Evolutionary conservation across 805 yeast species (phyloP), one percentile per base, ranked within the genome.

Genomic region (Candida pini): DNA sequence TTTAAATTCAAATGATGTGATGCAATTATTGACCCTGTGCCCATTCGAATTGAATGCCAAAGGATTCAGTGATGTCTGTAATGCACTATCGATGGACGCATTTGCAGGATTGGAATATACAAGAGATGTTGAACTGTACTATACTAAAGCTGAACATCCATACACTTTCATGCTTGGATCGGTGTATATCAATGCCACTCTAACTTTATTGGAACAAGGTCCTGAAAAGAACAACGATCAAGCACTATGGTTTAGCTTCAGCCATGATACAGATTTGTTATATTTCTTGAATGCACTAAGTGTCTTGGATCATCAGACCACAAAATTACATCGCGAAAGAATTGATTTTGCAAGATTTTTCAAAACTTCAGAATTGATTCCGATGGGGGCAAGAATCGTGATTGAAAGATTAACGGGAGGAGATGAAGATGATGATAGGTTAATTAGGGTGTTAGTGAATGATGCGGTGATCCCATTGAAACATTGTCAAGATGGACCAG

Each of bases 11-110:
- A 48, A 54, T 24, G 90, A 85, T 48, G 71, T 78, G 18, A 58
- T 54, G 28, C 58, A 56, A 17, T 48, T 84, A 43, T 77, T 81
- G 48, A 63, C 67, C 9, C 69, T 77, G 60, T 84, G 94, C 60
- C 88, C 85, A 3, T 85, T 68, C 53, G 95, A 85, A 58, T 59
- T 82, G 29, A 83, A 82, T 36, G 82, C 76, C 8, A 67, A 66
- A 37, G 94, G 92, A 8, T 54, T 59, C 35, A 81, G 92, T 12
- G 68, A 69, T 22, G 75, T 83, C 43, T 84, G 94, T 58, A 67
- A 68, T 25, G 65, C 81, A 21, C 77, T 85, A 60, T 79, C 86
- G 27, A 69, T 69, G 45, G 77, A 77, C 17, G 90, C 84, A 41
- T 78, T 76, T 64, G 59, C 80, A 33, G 72, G 69, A 24, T 71